Evolutionary conservation across 345 rosid species (phyloP), one percentile per base, ranked within the genome.

Genomic region (Eucalyptus albens): DNA sequence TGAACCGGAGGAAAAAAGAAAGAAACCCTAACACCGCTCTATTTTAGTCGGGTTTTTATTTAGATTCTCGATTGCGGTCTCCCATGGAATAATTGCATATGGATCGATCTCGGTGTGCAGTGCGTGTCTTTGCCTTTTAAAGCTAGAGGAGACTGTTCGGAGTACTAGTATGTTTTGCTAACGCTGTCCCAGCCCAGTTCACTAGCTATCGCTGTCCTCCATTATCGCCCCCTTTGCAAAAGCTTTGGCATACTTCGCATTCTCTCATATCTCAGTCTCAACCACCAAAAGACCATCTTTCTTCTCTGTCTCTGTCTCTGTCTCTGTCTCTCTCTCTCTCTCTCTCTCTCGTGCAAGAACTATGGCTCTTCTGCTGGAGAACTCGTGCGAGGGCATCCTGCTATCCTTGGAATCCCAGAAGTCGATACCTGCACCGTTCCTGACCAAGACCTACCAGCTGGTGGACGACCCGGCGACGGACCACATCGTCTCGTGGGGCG

Each of bases 401-500:
- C 90, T 95, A 27, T 96, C 97, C 87, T 91, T 96, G 7, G 99
- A 96, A 90, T 95, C 98, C 50, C 98, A 97, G 86, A 97, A 96
- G 53, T 94, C 96, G 15, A 97, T 97, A n/a, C 99, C 99, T 0
- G 98, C 99, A 2, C 99, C 99, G n/a, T 97, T 97, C 91, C 94
- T 97, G 87, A 97, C 99, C 1, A 97, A 97, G 92, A 97, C 99
- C 4, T 97, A 97, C 90, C 99, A 97, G 37, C 96, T 97, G 11
- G 99, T 97, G 1, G 99, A 97, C 88, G 99, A 97, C 92, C 98
- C 97, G 19, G 4, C 92, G 90, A 96, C 98, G 4, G 99, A 96
- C 94, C 97, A 96, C 89, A 91, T 97, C 17, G 98, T 97, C 27
- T 97, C 99, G 85, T 97, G 99, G 99, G 99, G 98, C 3, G 98